Evolutionary conservation across 1,139 yeast species (phyloP), one percentile per base, ranked within the genome.

Genomic region (Yamadazyma siamensis): DNA sequence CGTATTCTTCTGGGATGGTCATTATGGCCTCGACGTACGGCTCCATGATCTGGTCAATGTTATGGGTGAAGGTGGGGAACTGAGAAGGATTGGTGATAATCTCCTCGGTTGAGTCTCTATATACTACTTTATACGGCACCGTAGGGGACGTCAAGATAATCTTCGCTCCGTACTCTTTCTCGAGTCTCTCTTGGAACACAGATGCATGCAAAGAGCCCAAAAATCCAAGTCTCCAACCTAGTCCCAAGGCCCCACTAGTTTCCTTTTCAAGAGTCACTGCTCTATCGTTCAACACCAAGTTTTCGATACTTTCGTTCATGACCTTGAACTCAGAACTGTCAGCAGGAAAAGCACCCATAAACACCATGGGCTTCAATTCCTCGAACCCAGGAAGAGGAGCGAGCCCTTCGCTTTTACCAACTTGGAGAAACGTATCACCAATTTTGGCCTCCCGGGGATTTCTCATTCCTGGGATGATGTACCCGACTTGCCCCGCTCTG

Each of bases 341-440:
- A 0, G 96, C 94, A 0, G 98, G 98, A 48, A 88, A 91, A 0
- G 98, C 98, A 6, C 98, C 98, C 26, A 91, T 94, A 56, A 89
- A 91, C 5, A 91, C 97, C 97, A 91, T 91, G 1, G 98, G 96
- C 54, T 91, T 89, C 1, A 94, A 89, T 46, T 87, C 96, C 55
- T 89, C 96, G 56, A 91, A 91, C 0, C 97, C 97, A 1, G 95
- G 96, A 17, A 91, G 64, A 1, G 96, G 81, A 36, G 79, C 84
- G 2, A 85, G 77, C 0, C 68, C 69, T 27, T 70, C 72, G 32
- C 69, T 74, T 17, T 74, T 68, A 2, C 85, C 86, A n/a, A 68
- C 64, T 35, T 76, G 80, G 71, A 79, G 77, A 42, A 87, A 74
- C 0, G 98, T 91, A 52, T 91, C 98, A 23, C 98, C 98, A 36